Base-by-base conservation (phyloP, 441 rosid species). In the Metrosideros polymorpha region DNA sequence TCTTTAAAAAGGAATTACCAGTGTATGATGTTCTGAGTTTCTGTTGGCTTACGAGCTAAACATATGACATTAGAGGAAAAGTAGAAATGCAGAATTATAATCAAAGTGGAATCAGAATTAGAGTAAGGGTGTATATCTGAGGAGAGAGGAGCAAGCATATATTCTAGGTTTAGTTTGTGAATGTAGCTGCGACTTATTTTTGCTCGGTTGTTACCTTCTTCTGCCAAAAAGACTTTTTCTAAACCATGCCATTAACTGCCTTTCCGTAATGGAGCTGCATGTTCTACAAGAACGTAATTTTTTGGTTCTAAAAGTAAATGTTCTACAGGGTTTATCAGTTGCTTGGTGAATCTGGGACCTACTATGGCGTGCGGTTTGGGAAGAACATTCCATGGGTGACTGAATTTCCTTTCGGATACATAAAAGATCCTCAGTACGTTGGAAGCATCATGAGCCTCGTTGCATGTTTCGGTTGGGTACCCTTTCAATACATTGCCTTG, bases 281-380 rank as follows among this genome's bases (percentile, higher is more conserved):
- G 59, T 51, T 14, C 55, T 83, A 83, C 43, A 19, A 29, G 59
- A 51, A 18, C 39, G 7, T 7, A 83, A 35, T 12, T 43, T 35
- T 47, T 30, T 51, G 50, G 29, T 83, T 83, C 61, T 84, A 82
- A 83, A 85, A 82, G 49, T 49, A 30, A 77, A 29, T 76, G 47
- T 45, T 43, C 86, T 89, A 84, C 93, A 95, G 98, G 92, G 99
- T 95, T 19, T 97, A 93, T 91, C 97, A 93, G 86, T 89, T 96
- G 89, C 94, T 97, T 57, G 98, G 99, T 89, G 98, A 97, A 92
- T 85, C 95, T 2, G 98, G 99, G 77, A 94, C 96, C n/a, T 96
- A 95, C 88, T 95, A 97, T 79, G 98, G 99, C 32, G 94, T 97
- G n/a, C 90, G 97, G 30, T 95, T 96, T 39, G 99, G 98, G 52